Conservation (phyloP, 2,329 filamentous ascomycete genomes). For the Ascochyta fabae region DNA sequence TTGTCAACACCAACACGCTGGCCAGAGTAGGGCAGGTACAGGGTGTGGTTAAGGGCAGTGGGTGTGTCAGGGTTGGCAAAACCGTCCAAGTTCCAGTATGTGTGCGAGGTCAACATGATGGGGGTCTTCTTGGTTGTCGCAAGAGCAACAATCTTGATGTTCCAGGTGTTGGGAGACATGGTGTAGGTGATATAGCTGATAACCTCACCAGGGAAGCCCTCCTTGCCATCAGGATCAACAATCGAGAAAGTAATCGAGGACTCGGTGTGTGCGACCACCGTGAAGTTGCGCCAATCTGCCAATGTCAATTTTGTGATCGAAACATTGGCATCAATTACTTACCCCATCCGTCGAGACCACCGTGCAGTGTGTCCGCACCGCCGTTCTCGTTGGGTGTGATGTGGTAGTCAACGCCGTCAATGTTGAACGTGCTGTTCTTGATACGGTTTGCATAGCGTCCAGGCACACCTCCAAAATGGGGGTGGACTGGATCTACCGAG, state of each 20-base stretch:
- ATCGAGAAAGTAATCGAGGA: slow-evolving; percentile 77
- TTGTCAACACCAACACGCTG: slow-evolving; percentile 71
- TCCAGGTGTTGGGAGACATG: slow-evolving; percentile 69
- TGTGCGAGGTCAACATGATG: slow-evolving; percentile 79
- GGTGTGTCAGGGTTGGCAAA: slow-evolving; percentile 75
- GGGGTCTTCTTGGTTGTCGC: slow-evolving; percentile 77
- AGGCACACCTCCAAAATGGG: slow-evolving; percentile 74
- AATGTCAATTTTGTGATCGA: neutral
- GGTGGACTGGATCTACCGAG: slow-evolving; percentile 67
- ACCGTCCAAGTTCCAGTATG: slow-evolving; percentile 84
- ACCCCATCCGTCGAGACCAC: slow-evolving; percentile 73
- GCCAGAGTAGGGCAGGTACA: slow-evolving; percentile 75
- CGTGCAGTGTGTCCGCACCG: slow-evolving; percentile 67
- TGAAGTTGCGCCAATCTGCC: slow-evolving; percentile 72
- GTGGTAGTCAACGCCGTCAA: slow-evolving; percentile 68
- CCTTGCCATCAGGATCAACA: slow-evolving; percentile 72
- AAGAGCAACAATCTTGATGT: slow-evolving; percentile 74
- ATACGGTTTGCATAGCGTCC: slow-evolving; percentile 84
- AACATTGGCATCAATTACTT: neutral
- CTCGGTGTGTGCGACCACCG: slow-evolving; percentile 70
- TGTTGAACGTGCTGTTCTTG: slow-evolving; percentile 74
- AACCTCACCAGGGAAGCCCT: slow-evolving; percentile 81
- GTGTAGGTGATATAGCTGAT: slow-evolving; percentile 77
- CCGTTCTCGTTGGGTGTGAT: slow-evolving; percentile 66
- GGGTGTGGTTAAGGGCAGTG: slow-evolving; percentile 71